A percentile compares a stretch with the other conserved stretches of the same genome.
These are phyloP conservation scores for Clitopilus passeckerianus DNA, from an alignment of 768 basidiomycete species.

Conservation along the genomic window DNA sequence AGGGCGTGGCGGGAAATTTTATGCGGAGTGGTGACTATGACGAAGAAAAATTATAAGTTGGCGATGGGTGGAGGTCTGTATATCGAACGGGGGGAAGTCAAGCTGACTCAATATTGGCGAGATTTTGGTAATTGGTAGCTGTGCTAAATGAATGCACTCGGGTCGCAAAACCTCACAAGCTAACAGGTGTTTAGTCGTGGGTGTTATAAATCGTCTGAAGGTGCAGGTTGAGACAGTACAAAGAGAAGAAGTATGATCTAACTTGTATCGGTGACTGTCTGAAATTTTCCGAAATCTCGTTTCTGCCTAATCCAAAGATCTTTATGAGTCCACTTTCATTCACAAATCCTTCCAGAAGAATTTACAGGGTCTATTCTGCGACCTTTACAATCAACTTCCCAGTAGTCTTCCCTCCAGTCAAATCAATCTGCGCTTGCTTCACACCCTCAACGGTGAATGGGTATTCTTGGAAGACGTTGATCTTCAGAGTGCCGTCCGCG, in stretches of 20 bases:
- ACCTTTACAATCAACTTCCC: constrained; percentile 88
- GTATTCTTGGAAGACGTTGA: constrained; percentile 73
- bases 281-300: too few relatives aligned
- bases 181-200: too few relatives aligned
- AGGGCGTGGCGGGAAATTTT: neutral
- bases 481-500: constrained; percentile 52
- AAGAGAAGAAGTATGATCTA: too few relatives aligned
- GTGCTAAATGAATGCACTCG: neutral
- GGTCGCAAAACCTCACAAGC: too few relatives aligned
- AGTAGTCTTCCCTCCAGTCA: constrained; percentile 69
- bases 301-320: too few relatives aligned
- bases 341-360: too few relatives aligned
- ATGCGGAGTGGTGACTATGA: constrained; percentile 3
- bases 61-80: neutral
- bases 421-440: constrained; percentile 70
- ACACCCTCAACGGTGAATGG: constrained; percentile 81
- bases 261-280: too few relatives aligned
- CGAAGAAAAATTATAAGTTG: neutral
- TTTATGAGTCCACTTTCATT: too few relatives aligned
- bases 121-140: neutral
- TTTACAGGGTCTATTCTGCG: constrained; percentile 11
- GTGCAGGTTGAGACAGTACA: too few relatives aligned
- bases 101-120: neutral
- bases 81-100: constrained; percentile 1
- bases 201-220: too few relatives aligned